phyloP scores from a whole-genome alignment of 2,329 filamentous ascomycete genomes.

The Penicillium sumatraense region DNA sequence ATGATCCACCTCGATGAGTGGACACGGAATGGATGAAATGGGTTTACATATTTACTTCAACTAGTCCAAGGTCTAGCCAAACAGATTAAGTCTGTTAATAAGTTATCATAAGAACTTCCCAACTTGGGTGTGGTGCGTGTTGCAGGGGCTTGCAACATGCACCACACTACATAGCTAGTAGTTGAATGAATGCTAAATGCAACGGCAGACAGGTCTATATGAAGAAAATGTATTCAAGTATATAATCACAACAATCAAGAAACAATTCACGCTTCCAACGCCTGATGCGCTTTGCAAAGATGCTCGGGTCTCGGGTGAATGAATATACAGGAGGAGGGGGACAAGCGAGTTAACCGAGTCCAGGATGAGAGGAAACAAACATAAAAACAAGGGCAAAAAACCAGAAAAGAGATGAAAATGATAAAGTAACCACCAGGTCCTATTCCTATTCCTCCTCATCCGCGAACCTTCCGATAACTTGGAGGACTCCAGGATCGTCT shows the following conservation, averaged over 20 bases:
- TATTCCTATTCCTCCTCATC: slow-evolving; percentile 32
- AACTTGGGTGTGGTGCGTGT: too few relatives aligned
- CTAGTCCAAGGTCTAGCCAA: too few relatives aligned
- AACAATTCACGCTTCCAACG: slow-evolving; percentile 16
- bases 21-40: too few relatives aligned
- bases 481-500: slow-evolving; percentile 85
- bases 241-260: not conserved
- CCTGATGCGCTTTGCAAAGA: slow-evolving; percentile 17
- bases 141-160: too few relatives aligned
- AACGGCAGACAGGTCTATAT: not conserved
- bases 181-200: too few relatives aligned
- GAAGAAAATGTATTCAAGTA: slow-evolving; percentile 3
- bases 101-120: too few relatives aligned
- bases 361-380: slow-evolving; percentile 5
- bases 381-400: slow-evolving; percentile 6
- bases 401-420: not conserved
- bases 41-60: too few relatives aligned
- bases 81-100: too few relatives aligned
- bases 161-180: too few relatives aligned
- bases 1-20: too few relatives aligned
- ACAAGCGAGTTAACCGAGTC: not conserved
- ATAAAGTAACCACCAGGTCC: too few relatives aligned
- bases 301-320: slow-evolving; percentile 13
- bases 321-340: slow-evolving; percentile 21
- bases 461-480: slow-evolving; percentile 85